These are phyloP conservation scores for Rhizopus stolonifer DNA, from an alignment of 371 early-diverging fungal genomes.

Conservation along the genomic window DNA sequence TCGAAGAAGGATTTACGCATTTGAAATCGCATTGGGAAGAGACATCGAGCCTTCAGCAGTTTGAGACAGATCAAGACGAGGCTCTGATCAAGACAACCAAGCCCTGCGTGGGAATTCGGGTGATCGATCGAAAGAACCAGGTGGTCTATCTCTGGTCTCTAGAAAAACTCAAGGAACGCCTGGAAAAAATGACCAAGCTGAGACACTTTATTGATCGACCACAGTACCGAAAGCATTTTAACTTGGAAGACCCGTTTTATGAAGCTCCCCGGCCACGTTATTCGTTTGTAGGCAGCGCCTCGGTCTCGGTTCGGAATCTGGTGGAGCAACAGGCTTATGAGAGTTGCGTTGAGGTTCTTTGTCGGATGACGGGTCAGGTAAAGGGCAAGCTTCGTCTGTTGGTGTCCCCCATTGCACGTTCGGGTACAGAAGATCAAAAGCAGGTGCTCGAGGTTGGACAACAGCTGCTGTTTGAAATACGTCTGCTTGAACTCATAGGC, in stretches of 20 bases:
- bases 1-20: slow-evolving; percentile 55
- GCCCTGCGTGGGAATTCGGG: slow-evolving; percentile 69
- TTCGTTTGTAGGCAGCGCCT: slow-evolving; percentile 67
- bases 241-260: slow-evolving; percentile 75
- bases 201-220: slow-evolving; percentile 73
- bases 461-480: slow-evolving; percentile 65
- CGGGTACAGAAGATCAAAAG: slow-evolving; percentile 4
- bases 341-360: slow-evolving; percentile 58
- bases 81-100: slow-evolving; percentile 36
- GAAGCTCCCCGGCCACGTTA: slow-evolving; percentile 65
- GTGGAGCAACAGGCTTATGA: slow-evolving; percentile 49
- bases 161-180: slow-evolving; percentile 58
- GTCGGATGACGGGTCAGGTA: slow-evolving; percentile 54
- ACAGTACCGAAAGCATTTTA: slow-evolving; percentile 67
- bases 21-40: slow-evolving; percentile 68
- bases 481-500: slow-evolving; percentile 63
- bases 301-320: slow-evolving; percentile 55
- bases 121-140: slow-evolving; percentile 69
- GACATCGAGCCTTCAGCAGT: slow-evolving; percentile 49
- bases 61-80: slow-evolving; percentile 46
- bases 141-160: slow-evolving; percentile 77
- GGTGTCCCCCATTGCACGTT: slow-evolving; percentile 39
- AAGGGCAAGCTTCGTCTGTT: slow-evolving; percentile 47
- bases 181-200: slow-evolving; percentile 77
- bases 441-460: slow-evolving; percentile 34